Percentiles rank a stretch among this genome's conserved stretches.
Evolutionary conservation across 1,139 yeast species (phyloP).

Genomic region (Saccharomycopsis hybrid): DNA sequence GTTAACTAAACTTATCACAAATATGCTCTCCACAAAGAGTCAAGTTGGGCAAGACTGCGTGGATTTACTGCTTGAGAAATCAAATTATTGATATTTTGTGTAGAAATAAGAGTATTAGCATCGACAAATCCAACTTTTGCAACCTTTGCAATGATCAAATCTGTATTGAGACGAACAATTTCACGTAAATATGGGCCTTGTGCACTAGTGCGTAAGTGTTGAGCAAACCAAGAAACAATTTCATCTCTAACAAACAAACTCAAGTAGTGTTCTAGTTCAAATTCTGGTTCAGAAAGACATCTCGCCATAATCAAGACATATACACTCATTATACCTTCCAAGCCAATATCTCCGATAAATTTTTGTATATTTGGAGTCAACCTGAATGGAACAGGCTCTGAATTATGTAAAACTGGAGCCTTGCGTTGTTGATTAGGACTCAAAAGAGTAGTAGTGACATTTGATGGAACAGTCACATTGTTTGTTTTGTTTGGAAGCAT

Average conservation of each 20-base stretch:
- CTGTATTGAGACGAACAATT: constrained; percentile 84
- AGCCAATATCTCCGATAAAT: constrained; percentile 84
- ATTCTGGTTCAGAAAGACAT: constrained; percentile 85
- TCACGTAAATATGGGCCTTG: constrained; percentile 80
- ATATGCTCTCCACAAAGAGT: constrained; percentile 65
- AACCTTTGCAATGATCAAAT: constrained; percentile 65
- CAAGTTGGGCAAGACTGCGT: constrained; percentile 91
- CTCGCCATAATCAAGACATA: constrained; percentile 81
- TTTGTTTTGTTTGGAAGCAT: constrained; percentile 78
- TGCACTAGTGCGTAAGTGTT: constrained; percentile 45
- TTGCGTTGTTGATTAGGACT: constrained; percentile 32
- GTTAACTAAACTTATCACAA: too few species aligned
- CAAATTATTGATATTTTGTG: constrained; percentile 84
- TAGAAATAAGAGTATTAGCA: constrained; percentile 41
- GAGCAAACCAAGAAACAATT: constrained; percentile 87
- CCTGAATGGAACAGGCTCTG: constrained; percentile 96
- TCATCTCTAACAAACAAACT: constrained; percentile 94
- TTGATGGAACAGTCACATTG: constrained; percentile 7
- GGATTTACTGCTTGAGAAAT: constrained; percentile 96
- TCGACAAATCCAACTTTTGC: constrained; percentile 21
- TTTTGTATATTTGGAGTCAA: constrained; percentile 93
- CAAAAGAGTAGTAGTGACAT: constrained; percentile 4
- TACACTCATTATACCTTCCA: constrained; percentile 88
- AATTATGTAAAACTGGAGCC: constrained; percentile 84
- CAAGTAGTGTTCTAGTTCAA: constrained; percentile 80